A percentile compares a stretch with the other conserved stretches of the same genome.
phyloP scores from a whole-genome alignment of 2,329 filamentous ascomycete species.

The Lecanoromycetidae sp. region DNA sequence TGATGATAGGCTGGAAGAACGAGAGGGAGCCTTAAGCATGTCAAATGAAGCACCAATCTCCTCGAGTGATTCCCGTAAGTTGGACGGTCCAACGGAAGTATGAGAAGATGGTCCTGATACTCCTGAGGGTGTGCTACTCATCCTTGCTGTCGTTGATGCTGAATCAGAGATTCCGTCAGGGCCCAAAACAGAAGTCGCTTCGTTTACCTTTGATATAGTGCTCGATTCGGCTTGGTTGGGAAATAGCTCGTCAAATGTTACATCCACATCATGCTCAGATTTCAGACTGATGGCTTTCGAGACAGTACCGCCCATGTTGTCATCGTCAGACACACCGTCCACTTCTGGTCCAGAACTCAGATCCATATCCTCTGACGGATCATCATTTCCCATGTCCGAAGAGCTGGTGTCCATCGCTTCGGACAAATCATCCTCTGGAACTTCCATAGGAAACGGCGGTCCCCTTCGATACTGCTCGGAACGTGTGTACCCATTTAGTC shows the following conservation, averaged over 20 bases:
- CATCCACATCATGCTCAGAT: background rate
- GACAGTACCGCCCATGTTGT: conserved; percentile 2
- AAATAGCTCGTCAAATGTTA: background rate
- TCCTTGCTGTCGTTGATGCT: conserved; percentile 12
- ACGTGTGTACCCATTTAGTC: background rate
- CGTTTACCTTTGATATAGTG: background rate
- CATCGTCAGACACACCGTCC: background rate
- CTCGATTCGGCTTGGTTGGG: background rate
- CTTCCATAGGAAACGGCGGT: background rate
- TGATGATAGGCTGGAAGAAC: conserved; percentile 14
- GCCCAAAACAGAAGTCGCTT: background rate
- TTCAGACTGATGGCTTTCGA: conserved; percentile 6
- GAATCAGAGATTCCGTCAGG: conserved; percentile 9
- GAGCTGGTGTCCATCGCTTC: conserved; percentile 14
- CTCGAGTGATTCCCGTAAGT: conserved; percentile 7
- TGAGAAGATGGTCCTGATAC: conserved; percentile 15
- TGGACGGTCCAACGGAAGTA: conserved; percentile 12
- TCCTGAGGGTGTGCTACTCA: conserved; percentile 15
- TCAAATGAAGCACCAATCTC: conserved; percentile 6
- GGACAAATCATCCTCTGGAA: conserved; percentile 8
- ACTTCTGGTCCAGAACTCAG: conserved; percentile 14
- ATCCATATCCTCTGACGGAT: conserved; percentile 14
- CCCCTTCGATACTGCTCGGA: background rate
- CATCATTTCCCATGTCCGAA: conserved; percentile 10
- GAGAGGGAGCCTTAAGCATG: conserved; percentile 9